Evolutionary conservation across 805 yeast genomes (phyloP).

Genomic region (Clavispora phyllophila): DNA sequence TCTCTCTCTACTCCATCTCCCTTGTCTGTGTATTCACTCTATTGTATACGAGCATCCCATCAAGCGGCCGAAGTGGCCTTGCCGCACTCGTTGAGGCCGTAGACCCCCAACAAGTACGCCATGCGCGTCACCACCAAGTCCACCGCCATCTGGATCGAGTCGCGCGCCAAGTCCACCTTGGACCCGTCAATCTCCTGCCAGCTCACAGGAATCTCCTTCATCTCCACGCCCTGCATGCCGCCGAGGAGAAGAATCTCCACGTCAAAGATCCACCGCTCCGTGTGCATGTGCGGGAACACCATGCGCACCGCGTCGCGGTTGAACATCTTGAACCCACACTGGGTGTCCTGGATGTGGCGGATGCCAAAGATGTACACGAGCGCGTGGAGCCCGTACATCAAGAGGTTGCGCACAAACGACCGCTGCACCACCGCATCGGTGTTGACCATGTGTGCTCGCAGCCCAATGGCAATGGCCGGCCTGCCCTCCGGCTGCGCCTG

Average conservation of each 20-base stretch:
- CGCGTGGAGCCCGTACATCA: constrained; percentile 89
- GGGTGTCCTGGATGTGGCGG: constrained; percentile 83
- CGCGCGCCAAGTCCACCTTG: constrained; percentile 87
- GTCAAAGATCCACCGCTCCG: constrained; percentile 98
- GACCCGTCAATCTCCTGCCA: constrained; percentile 98
- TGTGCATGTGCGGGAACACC: constrained; percentile 88
- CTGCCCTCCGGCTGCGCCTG: constrained; percentile 19
- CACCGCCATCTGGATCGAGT: constrained; percentile 87
- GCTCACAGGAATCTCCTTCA: constrained; percentile 77
- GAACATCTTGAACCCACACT: constrained; percentile 94
- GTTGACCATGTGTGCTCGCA: constrained; percentile 94
- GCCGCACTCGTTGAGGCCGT: constrained; percentile 35
- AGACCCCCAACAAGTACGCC: constrained; percentile 83
- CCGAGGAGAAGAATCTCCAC: constrained; percentile 87
- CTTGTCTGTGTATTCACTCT: no score
- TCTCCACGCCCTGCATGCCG: constrained; percentile 57
- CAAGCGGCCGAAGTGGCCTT: neutral
- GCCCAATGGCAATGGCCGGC: constrained; percentile 78
- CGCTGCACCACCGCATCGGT: constrained; percentile 97
- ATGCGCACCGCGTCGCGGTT: constrained; percentile 57
- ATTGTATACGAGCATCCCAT: no score
- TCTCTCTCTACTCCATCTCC: no score
- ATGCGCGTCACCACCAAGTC: constrained; percentile 86
- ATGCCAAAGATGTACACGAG: constrained; percentile 87
- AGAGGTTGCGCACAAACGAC: constrained; percentile 77